Percentiles rank a stretch among this genome's conserved stretches.
Evolutionary conservation across 768 basidiomycete genomes (phyloP).

Genomic region (Podaxis sp.): DNA sequence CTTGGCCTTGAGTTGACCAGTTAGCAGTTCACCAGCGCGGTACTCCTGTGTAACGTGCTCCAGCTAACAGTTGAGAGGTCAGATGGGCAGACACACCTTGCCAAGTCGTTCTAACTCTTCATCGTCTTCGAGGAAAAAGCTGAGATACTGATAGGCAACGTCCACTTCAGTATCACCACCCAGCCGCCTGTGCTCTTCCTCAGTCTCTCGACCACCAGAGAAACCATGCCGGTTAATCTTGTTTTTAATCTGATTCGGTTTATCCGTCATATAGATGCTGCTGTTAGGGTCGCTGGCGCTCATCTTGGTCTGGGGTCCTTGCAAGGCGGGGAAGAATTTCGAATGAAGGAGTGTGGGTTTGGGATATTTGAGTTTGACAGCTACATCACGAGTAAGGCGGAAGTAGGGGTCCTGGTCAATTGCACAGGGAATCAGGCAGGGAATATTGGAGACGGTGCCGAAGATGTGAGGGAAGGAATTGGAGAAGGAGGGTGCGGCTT

Average conservation of each 20-base stretch:
- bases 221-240: constrained; percentile 97
- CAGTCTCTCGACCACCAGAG: constrained; percentile 92
- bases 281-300: constrained; percentile 92
- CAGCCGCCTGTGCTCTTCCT: constrained; percentile 84
- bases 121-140: constrained; percentile 95
- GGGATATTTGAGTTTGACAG: constrained; percentile 89
- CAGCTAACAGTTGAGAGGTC: not conserved
- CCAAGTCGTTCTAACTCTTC: constrained; percentile 76
- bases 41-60: constrained; percentile 63
- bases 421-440: constrained; percentile 94
- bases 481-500: constrained; percentile 95
- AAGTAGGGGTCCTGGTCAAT: constrained; percentile 99
- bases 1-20: constrained; percentile 85
- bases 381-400: constrained; percentile 94
- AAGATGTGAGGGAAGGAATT: constrained; percentile 99
- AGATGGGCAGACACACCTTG: constrained; percentile 44
- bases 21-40: constrained; percentile 79
- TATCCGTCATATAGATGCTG: constrained; percentile 96
- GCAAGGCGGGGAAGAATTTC: constrained; percentile 97
- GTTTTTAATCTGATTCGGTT: constrained; percentile 89
- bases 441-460: constrained; percentile 74
- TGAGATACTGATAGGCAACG: constrained; percentile 90
- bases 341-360: constrained; percentile 92
- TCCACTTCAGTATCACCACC: constrained; percentile 96
- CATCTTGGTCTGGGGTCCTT: constrained; percentile 99